phyloP scores from a whole-genome alignment of 208 protist species.

The Crithidia expoeki region DNA sequence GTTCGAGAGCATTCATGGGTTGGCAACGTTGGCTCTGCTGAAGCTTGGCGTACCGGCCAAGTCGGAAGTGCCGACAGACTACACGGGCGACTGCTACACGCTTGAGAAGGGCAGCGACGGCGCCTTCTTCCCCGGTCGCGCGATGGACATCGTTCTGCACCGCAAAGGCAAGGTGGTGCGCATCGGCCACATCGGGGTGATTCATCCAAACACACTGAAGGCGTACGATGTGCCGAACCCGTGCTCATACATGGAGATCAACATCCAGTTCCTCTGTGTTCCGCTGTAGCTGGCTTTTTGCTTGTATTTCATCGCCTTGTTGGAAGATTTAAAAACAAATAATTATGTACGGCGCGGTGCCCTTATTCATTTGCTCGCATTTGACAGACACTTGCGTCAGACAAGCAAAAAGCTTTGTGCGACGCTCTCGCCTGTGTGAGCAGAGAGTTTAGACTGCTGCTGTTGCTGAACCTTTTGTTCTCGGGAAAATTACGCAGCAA shows the following conservation, averaged over 20 bases:
- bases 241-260: slow-evolving; percentile 94
- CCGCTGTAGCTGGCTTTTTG: slow-evolving; percentile 11
- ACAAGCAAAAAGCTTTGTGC: too few relatives aligned
- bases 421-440: too few relatives aligned
- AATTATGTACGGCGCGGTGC: too few relatives aligned
- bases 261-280: slow-evolving; percentile 83
- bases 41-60: slow-evolving; percentile 73
- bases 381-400: too few relatives aligned
- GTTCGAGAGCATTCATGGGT: slow-evolving; percentile 85
- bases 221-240: slow-evolving; percentile 93
- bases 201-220: slow-evolving; percentile 93
- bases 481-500: too few relatives aligned
- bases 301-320: too few relatives aligned
- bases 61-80: slow-evolving; percentile 26
- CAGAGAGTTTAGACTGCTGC: too few relatives aligned
- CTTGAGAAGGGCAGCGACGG: slow-evolving; percentile 72
- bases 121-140: slow-evolving; percentile 90
- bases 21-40: slow-evolving; percentile 67
- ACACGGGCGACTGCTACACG: slow-evolving; percentile 54
- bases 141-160: slow-evolving; percentile 86
- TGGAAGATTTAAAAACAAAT: too few relatives aligned
- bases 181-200: slow-evolving; percentile 85
- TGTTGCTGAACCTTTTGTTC: too few relatives aligned
- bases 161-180: slow-evolving; percentile 52
- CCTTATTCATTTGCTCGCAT: too few relatives aligned